Evolutionary conservation across 2,329 filamentous ascomycete genomes (phyloP).

Genomic region (Mollisia scopiformis): DNA sequence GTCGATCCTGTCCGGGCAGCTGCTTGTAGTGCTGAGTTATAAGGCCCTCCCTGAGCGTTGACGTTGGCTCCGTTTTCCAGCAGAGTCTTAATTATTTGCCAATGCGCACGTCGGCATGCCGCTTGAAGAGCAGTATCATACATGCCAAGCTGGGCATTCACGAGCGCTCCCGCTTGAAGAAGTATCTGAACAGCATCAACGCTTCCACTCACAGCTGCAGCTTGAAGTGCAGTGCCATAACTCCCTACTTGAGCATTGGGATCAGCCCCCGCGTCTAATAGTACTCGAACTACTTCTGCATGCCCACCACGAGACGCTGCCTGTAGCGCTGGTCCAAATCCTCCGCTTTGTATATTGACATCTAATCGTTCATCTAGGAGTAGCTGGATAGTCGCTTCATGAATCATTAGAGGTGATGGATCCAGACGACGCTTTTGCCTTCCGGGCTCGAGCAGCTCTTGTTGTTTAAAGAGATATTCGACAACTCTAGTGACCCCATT

Average conservation of each 20-base stretch:
- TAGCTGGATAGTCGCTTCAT: not conserved
- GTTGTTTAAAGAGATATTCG: not conserved
- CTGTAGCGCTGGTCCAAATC: constrained; percentile 6
- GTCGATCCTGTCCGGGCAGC: not conserved
- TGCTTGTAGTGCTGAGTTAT: not conserved
- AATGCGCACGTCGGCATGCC: not conserved
- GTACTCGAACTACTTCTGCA: not conserved
- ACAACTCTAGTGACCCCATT: not conserved
- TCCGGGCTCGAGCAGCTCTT: too few species aligned
- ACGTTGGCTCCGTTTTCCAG: not conserved
- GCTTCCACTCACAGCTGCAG: not conserved
- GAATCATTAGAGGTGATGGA: not conserved
- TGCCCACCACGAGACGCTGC: not conserved
- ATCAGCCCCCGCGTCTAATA: not conserved
- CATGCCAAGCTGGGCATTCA: constrained; percentile 3
- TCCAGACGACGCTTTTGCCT: not conserved
- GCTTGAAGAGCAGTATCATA: not conserved
- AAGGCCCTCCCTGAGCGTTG: not conserved
- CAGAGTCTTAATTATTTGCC: not conserved
- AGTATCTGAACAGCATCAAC: constrained; percentile 1
- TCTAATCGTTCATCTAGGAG: not conserved
- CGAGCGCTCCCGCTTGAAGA: constrained; percentile 2
- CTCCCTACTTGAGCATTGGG: not conserved
- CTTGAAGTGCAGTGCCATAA: constrained; percentile 13
- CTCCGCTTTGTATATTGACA: not conserved